phyloP scores from a whole-genome alignment of 192 early-diverging fungal genomes.

The Funneliformis mosseae region DNA sequence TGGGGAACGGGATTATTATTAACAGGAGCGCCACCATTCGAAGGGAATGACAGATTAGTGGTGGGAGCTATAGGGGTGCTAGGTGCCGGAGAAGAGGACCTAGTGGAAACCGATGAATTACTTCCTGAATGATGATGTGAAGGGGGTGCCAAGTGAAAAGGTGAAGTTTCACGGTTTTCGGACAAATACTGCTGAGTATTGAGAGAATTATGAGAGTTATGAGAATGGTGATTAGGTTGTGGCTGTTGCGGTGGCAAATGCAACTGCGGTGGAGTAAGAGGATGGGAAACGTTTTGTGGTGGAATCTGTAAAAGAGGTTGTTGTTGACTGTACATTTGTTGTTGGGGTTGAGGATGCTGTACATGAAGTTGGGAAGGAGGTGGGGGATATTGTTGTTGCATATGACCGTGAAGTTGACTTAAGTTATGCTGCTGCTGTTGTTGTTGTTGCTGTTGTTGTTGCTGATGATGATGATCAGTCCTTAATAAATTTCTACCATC shows the following conservation, averaged over 20 bases:
- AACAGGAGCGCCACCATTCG: neutral
- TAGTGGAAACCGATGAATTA: constrained; percentile 11
- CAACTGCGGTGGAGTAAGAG: neutral
- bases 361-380: neutral
- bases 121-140: constrained; percentile 21
- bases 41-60: neutral
- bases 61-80: neutral
- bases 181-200: neutral
- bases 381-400: neutral
- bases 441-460: constrained; percentile 12
- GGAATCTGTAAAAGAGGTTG: neutral
- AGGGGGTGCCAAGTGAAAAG: constrained; percentile 9
- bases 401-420: neutral
- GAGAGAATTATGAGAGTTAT: neutral
- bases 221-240: neutral
- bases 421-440: neutral
- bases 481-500: no score
- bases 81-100: constrained; percentile 9
- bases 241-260: neutral
- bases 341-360: neutral
- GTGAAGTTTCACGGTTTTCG: constrained; percentile 8
- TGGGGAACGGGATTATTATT: neutral
- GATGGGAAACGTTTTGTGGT: neutral
- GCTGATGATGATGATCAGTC: neutral
- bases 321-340: neutral